Evolutionary conservation across 2,329 filamentous ascomycete species (phyloP), one percentile per base, ranked within the genome.

Genomic region (Microdochium bolleyi): DNA sequence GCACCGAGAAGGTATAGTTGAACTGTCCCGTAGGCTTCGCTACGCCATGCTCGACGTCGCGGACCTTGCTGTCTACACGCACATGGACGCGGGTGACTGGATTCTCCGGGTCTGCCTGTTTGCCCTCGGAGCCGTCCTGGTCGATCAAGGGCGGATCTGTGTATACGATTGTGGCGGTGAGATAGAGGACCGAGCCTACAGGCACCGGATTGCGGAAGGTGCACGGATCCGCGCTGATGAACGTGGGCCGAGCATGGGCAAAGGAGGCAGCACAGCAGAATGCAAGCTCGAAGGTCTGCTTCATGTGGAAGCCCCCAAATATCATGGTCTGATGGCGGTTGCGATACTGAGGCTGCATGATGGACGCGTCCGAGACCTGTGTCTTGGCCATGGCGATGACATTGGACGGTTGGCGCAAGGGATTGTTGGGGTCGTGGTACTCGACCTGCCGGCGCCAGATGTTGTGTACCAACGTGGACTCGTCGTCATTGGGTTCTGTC

Each of bases 171-270:
- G 81, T 85, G 0, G 87, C 84, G 0, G 82, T 85, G n/a, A 89
- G 73, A 59, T 90, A 90, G 8, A 89, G 70, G 14, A 89, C 86
- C 55, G 83, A 86, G 50, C 87, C 87, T 2, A 89, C 86, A 0
- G 87, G 87, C 0, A 89, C 87, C 0, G 87, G 85, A 58, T 88
- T 88, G 56, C 87, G 80, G 63, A 90, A 89, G 0, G 85, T 89
- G 56, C 80, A 85, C 0, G 87, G 87, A 57, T 89, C 87, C 32
- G 89, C 79, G 8, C 82, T 85, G 51, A 89, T 73, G 72, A 89
- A 89, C 16, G 82, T 85, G 1, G 86, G 86, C 2, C 85, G 75
- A 1, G 80, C 77, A 62, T 88, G 85, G 0, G 85, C 81, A 62
- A 88, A 88, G 9, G 82, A 82, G 1, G 86, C 84, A 1, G 84